Evolutionary conservation across 2,329 filamentous ascomycete species (phyloP).

Genomic region (Rutstroemia sp.): DNA sequence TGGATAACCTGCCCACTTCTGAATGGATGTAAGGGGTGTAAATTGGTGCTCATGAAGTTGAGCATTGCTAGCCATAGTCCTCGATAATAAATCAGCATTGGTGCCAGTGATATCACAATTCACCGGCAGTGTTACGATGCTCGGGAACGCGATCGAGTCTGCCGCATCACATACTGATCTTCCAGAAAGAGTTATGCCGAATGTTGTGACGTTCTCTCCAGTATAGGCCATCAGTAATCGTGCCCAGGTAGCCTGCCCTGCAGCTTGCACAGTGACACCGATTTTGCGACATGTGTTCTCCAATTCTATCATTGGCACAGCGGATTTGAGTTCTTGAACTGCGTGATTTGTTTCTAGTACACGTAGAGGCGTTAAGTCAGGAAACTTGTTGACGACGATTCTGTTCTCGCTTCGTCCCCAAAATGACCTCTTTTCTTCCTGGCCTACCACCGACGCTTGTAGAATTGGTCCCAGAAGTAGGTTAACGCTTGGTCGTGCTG

Average conservation of each 20-base stretch:
- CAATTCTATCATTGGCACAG: conserved; percentile 38
- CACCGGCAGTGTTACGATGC: conserved; percentile 74
- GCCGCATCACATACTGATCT: conserved; percentile 53
- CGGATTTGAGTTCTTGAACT: conserved; percentile 33
- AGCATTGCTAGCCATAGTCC: conserved; percentile 60
- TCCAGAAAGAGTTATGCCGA: conserved; percentile 76
- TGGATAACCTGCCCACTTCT: conserved; percentile 60
- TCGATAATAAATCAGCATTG: conserved; percentile 49
- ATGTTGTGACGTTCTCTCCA: conserved; percentile 66
- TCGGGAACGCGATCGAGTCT: conserved; percentile 60
- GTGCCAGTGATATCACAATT: conserved; percentile 46
- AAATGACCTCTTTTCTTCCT: conserved; percentile 40
- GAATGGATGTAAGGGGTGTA: conserved; percentile 62
- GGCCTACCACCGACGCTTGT: conserved; percentile 25
- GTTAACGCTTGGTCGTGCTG: conserved; percentile 31
- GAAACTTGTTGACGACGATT: conserved; percentile 62
- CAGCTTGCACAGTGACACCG: conserved; percentile 69
- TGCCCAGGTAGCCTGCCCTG: conserved; percentile 72
- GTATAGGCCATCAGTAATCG: conserved; percentile 67
- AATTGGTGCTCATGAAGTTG: conserved; percentile 63
- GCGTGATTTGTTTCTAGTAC: conserved; percentile 29
- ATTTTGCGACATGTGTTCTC: conserved; percentile 46
- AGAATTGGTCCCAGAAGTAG: conserved; percentile 39
- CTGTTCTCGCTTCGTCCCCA: conserved; percentile 53
- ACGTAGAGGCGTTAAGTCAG: conserved; percentile 60